Conservation (phyloP, 192 early-diverging fungal species). For the Blastocladiella britannica region DNA sequence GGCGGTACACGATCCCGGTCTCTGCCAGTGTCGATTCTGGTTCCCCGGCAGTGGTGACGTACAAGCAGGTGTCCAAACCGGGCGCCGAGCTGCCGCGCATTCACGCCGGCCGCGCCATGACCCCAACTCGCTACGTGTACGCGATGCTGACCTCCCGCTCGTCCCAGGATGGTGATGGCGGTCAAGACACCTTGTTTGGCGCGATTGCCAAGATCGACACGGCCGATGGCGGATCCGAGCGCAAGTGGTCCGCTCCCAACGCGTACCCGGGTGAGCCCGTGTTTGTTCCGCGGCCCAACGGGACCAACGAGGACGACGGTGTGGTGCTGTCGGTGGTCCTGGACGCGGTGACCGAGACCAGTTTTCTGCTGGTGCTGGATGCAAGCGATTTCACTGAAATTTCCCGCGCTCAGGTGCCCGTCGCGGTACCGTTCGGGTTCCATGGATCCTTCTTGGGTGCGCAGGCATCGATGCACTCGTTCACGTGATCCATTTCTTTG, state of each 20-base stretch:
- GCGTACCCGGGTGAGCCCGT: slow-evolving; percentile 57
- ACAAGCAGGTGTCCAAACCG: slow-evolving; percentile 1
- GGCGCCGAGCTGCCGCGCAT: slow-evolving; percentile 28
- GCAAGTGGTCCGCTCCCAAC: slow-evolving; percentile 14
- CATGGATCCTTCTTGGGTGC: slow-evolving; percentile 26
- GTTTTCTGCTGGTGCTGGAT: slow-evolving; percentile 55
- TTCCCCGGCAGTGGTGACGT: too few relatives aligned
- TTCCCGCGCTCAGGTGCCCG: slow-evolving; percentile 39
- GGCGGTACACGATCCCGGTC: not conserved
- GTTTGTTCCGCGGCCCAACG: slow-evolving; percentile 38
- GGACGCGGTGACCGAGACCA: slow-evolving; percentile 34
- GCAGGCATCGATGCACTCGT: slow-evolving; percentile 1
- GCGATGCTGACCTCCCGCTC: slow-evolving; percentile 19
- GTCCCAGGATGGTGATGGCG: slow-evolving; percentile 20
- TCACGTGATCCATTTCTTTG: too few relatives aligned
- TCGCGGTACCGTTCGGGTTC: slow-evolving; percentile 49
- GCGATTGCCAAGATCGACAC: slow-evolving; percentile 6
- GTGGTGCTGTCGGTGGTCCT: slow-evolving; percentile 53
- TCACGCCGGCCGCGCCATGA: slow-evolving; percentile 20
- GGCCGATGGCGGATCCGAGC: not conserved
- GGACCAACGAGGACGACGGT: slow-evolving; percentile 47
- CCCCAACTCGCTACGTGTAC: slow-evolving; percentile 27
- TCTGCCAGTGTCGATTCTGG: too few relatives aligned
- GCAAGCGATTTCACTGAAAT: slow-evolving; percentile 41
- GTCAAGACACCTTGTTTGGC: slow-evolving; percentile 10